Base-by-base conservation (phyloP, 108 stramenopile genomes). In the Nannochloropsis oceanica region DNA sequence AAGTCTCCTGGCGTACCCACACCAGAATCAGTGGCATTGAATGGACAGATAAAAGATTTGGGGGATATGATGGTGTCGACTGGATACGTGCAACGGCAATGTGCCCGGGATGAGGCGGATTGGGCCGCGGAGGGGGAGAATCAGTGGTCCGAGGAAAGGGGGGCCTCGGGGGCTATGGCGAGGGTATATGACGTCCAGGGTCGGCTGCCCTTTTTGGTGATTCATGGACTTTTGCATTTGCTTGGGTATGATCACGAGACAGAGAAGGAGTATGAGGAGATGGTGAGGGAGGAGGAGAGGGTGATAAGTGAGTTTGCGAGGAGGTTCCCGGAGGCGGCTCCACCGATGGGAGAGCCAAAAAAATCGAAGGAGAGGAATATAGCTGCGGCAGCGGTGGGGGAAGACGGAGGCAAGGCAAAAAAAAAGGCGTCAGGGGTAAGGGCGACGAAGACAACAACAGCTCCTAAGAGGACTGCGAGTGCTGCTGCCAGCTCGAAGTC, bases 171-270 rank as follows among this genome's bases (percentile, higher is more conserved):
- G 25, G 95, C 93, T 14, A 95, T 97, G 95, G 92, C 94, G 26
- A 85, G 83, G 11, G 88, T 93, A 12, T 92, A 88, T 43, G 93
- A 94, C 92, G 93, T 94, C 13, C 93, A 94, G 86, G 90, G 93
- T 43, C 89, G 97, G 80, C 90, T 95, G 26, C 93, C 95, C 59
- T 93, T 97, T 94, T 91, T 98, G 22, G 44, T 96, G 20, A 93
- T 97, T n/a, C 97, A 98, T 85, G 96, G 97, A 13, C 92, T 98
- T 93, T 88, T 97, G 18, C 97, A 98, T 90, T 89, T 98, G 81
- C 94, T 96, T 2, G 96, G 96, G 27, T 94, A 96, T 85, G 97
- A 98, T 91, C 97, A 98, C 87, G 94, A 94, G 82, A 93, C 94
- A 79, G 95, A 96, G 83, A 93, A 95, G 79, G 96, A 97, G 80